These are phyloP conservation scores for Clavispora santaluciae DNA, from an alignment of 805 yeast genomes.

Conservation along the genomic window DNA sequence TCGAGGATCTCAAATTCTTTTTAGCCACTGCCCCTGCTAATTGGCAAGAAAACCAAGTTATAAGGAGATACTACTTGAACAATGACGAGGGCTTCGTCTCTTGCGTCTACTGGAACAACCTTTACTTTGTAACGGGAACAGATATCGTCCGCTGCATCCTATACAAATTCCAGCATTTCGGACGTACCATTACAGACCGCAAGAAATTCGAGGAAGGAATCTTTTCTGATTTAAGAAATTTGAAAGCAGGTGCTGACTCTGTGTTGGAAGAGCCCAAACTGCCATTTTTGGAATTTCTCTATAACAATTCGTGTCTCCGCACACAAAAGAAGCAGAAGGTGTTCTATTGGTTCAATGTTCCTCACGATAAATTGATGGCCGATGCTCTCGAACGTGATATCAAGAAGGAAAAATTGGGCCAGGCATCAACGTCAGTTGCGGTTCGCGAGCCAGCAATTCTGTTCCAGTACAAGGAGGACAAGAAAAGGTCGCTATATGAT, in stretches of 20 bases:
- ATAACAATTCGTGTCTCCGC: constrained; percentile 79
- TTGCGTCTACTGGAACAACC: constrained; percentile 87
- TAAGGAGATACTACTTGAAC: constrained; percentile 78
- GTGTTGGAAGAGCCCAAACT: constrained; percentile 84
- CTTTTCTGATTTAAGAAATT: constrained; percentile 80
- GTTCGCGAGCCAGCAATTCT: constrained; percentile 74
- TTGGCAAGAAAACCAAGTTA: constrained; percentile 86
- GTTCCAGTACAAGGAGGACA: constrained; percentile 53
- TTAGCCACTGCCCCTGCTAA: constrained; percentile 91
- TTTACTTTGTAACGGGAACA: constrained; percentile 90
- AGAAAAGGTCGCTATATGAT: constrained; percentile 43
- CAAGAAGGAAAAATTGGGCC: constrained; percentile 63
- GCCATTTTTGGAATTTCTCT: constrained; percentile 74
- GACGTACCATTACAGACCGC: constrained; percentile 75
- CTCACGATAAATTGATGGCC: constrained; percentile 85
- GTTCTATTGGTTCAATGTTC: constrained; percentile 94
- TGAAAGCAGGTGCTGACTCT: constrained; percentile 85
- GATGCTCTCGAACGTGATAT: constrained; percentile 93
- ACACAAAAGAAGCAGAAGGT: constrained; percentile 97
- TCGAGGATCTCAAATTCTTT: constrained; percentile 79
- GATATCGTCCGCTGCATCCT: constrained; percentile 91
- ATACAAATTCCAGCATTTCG: constrained; percentile 85
- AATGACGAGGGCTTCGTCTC: constrained; percentile 89
- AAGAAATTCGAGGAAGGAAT: constrained; percentile 97
- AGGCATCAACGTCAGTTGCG: constrained; percentile 68